Evolutionary conservation across 2,329 filamentous ascomycete species (phyloP), one percentile per base, ranked within the genome.

Genomic region (Achaetomium macrosporum): DNA sequence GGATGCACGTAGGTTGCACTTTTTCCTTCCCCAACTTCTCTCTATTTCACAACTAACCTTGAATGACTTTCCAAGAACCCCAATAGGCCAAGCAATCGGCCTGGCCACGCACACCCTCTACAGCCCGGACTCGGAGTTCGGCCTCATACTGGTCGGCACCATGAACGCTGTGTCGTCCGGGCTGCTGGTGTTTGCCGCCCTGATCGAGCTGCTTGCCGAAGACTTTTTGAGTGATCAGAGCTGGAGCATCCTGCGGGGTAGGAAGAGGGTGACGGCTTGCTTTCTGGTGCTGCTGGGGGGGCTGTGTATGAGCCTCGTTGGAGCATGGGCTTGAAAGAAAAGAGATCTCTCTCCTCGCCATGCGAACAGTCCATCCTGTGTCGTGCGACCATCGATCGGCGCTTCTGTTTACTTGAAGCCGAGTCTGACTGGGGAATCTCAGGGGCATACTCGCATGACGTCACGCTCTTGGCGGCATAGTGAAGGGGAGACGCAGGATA

Each of bases 81-180:
- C 90, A 0, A 74, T 93, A 17, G 90, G 90, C 9, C 89, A 95
- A 66, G 88, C 88, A 1, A 87, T 95, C 54, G 90, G 90, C 0
- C 75, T 95, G 5, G 72, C 85, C 2, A 78, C 92, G 17, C 88
- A 93, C 68, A 83, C 82, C 33, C 71, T 93, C 57, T 95, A 95
- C 69, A 87, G 90, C 60, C 89, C 90, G 1, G 77, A 81, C 59
- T 89, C 85, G 59, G 79, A 89, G 63, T 81, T 82, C 0, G 89
- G 90, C 0, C 71, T 95, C 39, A 72, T 95, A 30, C 84, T 92
- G 70, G 89, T 95, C 10, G 90, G 90, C 9, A 82, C 90, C 65
- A 93, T 92, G 78, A 95, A 95, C 64, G 88, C 88, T 33, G 84
- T 95, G 46, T 90, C 86, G 13, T 85, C 85, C 36, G 90, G 90